These are phyloP conservation scores for Volvox carteri DNA, from an alignment of 163 green algal genomes.

Conservation along the genomic window DNA sequence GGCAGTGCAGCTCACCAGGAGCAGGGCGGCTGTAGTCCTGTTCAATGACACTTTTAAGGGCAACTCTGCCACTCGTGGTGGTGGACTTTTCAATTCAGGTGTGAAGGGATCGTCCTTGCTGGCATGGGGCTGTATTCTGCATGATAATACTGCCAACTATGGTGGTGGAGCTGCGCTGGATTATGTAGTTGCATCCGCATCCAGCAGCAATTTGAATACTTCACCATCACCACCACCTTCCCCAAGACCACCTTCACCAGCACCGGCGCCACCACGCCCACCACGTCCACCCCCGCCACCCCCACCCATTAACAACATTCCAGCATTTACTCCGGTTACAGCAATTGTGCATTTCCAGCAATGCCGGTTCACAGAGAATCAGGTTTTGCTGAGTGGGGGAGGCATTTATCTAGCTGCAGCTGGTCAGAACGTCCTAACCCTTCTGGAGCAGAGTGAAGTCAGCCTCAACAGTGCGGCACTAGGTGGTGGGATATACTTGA, in stretches of 20 bases:
- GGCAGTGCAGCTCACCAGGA: not conserved
- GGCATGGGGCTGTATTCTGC: not conserved
- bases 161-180: not conserved
- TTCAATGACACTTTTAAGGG: not conserved
- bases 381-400: not conserved
- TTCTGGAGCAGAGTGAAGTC: not conserved
- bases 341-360: not conserved
- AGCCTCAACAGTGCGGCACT: not conserved
- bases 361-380: not conserved
- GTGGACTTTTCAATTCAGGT: not conserved
- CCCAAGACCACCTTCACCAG: not conserved
- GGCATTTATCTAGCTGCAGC: not conserved
- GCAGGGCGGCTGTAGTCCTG: not conserved
- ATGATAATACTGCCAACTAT: not conserved
- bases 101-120: not conserved
- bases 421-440: not conserved
- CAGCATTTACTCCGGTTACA: not conserved
- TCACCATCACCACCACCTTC: not conserved
- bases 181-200: not conserved
- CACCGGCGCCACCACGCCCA: no score
- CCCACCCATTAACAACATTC: not conserved
- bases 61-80: not conserved
- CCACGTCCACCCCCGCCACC: not conserved
- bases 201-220: not conserved
- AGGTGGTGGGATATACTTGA: not conserved